Conservation (phyloP, 1,139 yeast genomes). For the Candida freyschussii region DNA sequence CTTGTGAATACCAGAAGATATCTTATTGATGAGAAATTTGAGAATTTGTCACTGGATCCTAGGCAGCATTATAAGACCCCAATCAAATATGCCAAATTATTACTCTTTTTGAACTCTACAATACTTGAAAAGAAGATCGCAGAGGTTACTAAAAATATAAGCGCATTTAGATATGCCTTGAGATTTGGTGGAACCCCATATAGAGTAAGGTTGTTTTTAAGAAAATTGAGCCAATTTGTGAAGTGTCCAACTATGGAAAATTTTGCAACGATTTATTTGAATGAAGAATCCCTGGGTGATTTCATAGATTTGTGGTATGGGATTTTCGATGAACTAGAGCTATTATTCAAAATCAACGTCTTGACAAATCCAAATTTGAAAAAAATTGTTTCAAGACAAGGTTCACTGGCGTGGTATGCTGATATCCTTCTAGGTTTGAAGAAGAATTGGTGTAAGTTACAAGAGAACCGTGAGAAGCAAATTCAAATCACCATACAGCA, state of each 20-base stretch:
- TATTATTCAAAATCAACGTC: constrained; percentile 50
- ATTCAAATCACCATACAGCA: constrained; percentile 34
- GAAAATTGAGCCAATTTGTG: constrained; percentile 14
- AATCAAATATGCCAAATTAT: constrained; percentile 24
- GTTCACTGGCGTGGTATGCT: constrained; percentile 59
- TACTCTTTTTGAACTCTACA: constrained; percentile 25
- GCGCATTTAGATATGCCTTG: constrained; percentile 61
- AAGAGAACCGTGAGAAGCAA: constrained; percentile 37
- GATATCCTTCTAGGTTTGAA: constrained; percentile 54
- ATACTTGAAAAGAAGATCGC: constrained; percentile 34
- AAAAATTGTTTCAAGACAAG: constrained; percentile 43
- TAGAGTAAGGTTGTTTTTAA: constrained; percentile 33
- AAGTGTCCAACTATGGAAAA: constrained; percentile 13
- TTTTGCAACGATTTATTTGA: constrained; percentile 32
- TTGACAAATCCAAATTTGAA: constrained; percentile 38
- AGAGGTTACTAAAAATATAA: constrained; percentile 47
- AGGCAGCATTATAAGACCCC: constrained; percentile 19
- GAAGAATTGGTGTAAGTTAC: constrained; percentile 39
- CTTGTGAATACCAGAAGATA: constrained; percentile 37
- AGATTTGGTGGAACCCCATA: constrained; percentile 74
- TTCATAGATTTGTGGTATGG: constrained; percentile 55
- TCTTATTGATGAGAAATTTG: constrained; percentile 21
- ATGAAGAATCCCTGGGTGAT: constrained; percentile 42
- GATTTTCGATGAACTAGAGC: constrained; percentile 53
- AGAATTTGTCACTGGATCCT: constrained; percentile 22